Percentiles rank a stretch among this genome's conserved stretches.
Conservation (phyloP, 805 yeast species). For the Barnettozyma sucrosica region DNA sequence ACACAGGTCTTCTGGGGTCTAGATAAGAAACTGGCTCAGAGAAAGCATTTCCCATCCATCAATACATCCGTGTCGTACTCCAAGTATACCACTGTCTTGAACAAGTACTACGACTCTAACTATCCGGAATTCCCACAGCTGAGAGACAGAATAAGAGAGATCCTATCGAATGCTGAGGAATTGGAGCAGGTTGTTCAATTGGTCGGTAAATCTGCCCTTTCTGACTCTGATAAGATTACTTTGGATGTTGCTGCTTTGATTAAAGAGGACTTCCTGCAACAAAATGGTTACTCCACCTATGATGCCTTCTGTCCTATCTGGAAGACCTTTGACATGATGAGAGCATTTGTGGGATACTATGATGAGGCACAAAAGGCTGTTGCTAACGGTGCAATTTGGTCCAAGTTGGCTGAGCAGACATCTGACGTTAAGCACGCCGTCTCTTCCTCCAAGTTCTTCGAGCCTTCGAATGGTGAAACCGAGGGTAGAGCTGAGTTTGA, state of each 20-base stretch:
- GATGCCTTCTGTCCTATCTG: constrained; percentile 99
- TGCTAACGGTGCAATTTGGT: constrained; percentile 91
- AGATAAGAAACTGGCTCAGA: constrained; percentile 97
- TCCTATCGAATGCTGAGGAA: constrained; percentile 94
- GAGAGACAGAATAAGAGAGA: constrained; percentile 91
- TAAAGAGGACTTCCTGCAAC: constrained; percentile 98
- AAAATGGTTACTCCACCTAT: constrained; percentile 96
- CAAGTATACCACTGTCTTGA: constrained; percentile 84
- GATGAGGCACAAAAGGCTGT: constrained; percentile 98
- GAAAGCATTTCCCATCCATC: constrained; percentile 99
- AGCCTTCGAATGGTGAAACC: constrained; percentile 86
- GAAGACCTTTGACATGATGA: constrained; percentile 99
- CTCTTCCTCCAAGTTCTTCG: constrained; percentile 91
- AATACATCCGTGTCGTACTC: constrained; percentile 96
- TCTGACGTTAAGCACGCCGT: constrained; percentile 89
- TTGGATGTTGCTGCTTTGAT: constrained; percentile 86
- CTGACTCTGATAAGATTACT: constrained; percentile 95
- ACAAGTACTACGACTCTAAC: constrained; percentile 76
- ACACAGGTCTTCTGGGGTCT: constrained; percentile 99
- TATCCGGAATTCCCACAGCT: constrained; percentile 88
- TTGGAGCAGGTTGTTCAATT: constrained; percentile 98
- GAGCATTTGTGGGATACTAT: constrained; percentile 80
- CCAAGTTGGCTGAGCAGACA: constrained; percentile 83
- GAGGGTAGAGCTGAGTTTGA: constrained; percentile 74
- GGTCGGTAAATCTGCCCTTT: constrained; percentile 96